Conservation (phyloP, 495 filamentous ascomycete genomes). For the Pseudevernia furfuracea region DNA sequence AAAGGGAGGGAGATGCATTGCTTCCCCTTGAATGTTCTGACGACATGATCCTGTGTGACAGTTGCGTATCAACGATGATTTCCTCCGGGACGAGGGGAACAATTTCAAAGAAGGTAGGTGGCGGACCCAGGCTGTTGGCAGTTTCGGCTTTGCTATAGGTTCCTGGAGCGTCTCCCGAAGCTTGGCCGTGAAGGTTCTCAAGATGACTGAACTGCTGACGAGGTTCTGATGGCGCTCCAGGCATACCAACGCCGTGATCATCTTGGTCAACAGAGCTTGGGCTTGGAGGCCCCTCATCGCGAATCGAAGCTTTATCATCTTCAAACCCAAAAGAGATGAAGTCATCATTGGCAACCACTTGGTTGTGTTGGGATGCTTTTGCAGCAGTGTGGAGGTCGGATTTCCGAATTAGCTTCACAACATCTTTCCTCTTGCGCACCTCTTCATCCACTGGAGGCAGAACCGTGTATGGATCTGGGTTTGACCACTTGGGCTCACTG, state of each 20-base stretch:
- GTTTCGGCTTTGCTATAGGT: constrained; percentile 6
- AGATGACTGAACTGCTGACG: constrained; percentile 24
- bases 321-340: constrained; percentile 75
- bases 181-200: constrained; percentile 19
- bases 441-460: constrained; percentile 64
- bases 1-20: not conserved
- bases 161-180: constrained; percentile 10
- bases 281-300: constrained; percentile 2
- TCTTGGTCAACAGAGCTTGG: constrained; percentile 10
- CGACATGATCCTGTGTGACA: not conserved
- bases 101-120: constrained; percentile 11
- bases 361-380: constrained; percentile 38
- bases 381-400: constrained; percentile 50
- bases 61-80: not conserved
- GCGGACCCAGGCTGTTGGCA: constrained; percentile 20
- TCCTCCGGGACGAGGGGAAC: not conserved
- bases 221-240: constrained; percentile 30
- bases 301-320: constrained; percentile 37
- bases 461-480: constrained; percentile 83
- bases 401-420: constrained; percentile 82
- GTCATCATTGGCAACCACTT: constrained; percentile 58
- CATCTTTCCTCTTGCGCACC: constrained; percentile 63
- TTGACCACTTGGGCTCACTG: constrained; percentile 72
- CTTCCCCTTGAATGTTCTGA: not conserved
- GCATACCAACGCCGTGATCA: constrained; percentile 17